Evolutionary conservation across 2,329 filamentous ascomycete species (phyloP), one percentile per base, ranked within the genome.

Genomic region (Arthrobotrys conoides): DNA sequence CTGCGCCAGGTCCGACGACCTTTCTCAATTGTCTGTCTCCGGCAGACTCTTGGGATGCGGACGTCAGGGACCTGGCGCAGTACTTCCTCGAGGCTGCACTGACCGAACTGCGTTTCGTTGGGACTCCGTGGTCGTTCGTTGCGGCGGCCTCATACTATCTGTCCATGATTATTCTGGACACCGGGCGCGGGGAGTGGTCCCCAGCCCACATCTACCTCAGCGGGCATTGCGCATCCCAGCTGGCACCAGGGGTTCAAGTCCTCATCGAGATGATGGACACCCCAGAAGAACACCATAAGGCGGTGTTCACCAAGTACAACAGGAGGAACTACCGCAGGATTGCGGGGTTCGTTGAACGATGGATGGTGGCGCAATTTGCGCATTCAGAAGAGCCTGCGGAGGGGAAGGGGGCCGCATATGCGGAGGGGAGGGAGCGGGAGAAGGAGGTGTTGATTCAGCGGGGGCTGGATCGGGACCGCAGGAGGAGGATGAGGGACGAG

Each of bases 1-100:
- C 96, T 66, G 98, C 93, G 92, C 96, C 96, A n/a, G 96, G 96
- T 51, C 96, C 96, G 0, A 97, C 99, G 95, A 97, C 94, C 86
- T 99, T 99, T 86, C 88, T 99, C 79, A 90, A 96, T 78, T 91
- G 95, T 71, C 96, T 98, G 85, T 98, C 95, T 90, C 98, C 98
- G 87, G 96, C 96, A 14, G 96, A 99, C 83, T 94, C 97, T 83
- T 99, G 98, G 83, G 94, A 99, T 83, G 87, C 97, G 57, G 95
- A 99, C 86, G 97, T 95, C 10, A 90, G 96, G 44, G 98, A 96
- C 4, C 87, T 99, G 69, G 94, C 96, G 82, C 99, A 99, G 86
- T 99, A 99, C 86, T 97, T 99, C 85, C 88, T 99, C 27, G 96
- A 99, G 84, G 89, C 98, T 70, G 96, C 94, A 44, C 91, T 98